Conservation (phyloP, 805 yeast genomes). For the Lipomyces oligophaga region DNA sequence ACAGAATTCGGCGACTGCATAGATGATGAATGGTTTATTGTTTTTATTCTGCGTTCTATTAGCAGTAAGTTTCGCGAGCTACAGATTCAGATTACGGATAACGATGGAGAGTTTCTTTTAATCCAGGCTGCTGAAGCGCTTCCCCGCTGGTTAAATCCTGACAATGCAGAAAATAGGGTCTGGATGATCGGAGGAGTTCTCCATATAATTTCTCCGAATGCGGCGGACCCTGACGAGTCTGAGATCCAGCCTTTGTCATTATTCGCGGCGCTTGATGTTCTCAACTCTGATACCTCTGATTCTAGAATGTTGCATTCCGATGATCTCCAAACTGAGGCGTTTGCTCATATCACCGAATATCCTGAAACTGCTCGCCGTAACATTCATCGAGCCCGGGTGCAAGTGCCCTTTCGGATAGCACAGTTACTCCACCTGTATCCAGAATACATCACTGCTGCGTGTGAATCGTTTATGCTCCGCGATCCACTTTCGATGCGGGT, state of each 20-base stretch:
- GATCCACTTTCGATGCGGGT: conserved; percentile 22
- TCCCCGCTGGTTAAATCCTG: conserved; percentile 49
- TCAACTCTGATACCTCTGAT: conserved; percentile 38
- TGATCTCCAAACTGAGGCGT: conserved; percentile 16
- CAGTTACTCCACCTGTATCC: conserved; percentile 28
- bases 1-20: conserved; percentile 34
- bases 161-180: conserved; percentile 47
- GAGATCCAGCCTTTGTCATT: no score
- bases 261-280: background rate
- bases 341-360: conserved; percentile 13
- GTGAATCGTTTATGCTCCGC: conserved; percentile 28
- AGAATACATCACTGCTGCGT: conserved; percentile 29
- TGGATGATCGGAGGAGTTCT: conserved; percentile 43
- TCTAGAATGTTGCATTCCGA: no score
- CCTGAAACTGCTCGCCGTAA: conserved; percentile 22
- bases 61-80: conserved; percentile 21
- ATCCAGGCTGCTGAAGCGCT: conserved; percentile 48
- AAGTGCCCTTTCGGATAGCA: conserved; percentile 31
- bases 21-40: conserved; percentile 37
- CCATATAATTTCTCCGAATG: background rate
- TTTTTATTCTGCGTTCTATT: conserved; percentile 31
- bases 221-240: no score
- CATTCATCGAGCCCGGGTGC: conserved; percentile 28
- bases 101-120: conserved; percentile 55
- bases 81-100: conserved; percentile 40